Evolutionary conservation across 768 basidiomycete genomes (phyloP).

Genomic region (Mycena vitilis): DNA sequence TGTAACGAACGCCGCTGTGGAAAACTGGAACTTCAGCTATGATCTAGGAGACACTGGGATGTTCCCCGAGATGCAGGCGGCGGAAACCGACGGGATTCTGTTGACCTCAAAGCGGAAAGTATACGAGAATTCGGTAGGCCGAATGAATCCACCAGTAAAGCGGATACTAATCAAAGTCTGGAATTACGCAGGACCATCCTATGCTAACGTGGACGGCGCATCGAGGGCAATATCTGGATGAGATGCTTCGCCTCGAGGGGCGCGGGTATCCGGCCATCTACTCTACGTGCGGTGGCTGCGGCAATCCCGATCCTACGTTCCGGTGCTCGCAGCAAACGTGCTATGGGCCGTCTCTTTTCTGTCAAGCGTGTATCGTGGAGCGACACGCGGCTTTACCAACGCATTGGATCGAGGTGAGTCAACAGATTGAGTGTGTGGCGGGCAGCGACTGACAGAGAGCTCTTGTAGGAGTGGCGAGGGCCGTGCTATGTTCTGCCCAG

Average conservation of each 20-base stretch:
- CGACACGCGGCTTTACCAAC: neutral
- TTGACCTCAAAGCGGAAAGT: neutral
- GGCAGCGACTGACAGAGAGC: no score
- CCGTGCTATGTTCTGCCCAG: no score
- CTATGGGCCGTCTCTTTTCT: neutral
- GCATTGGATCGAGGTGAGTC: slow-evolving; percentile 8
- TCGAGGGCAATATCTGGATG: neutral
- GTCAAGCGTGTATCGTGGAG: neutral
- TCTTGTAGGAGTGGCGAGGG: no score
- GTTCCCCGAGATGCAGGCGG: neutral
- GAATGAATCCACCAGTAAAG: no score
- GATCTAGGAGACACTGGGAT: neutral
- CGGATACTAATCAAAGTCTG: no score
- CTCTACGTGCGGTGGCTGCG: neutral
- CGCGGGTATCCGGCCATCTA: neutral
- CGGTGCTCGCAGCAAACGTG: slow-evolving; percentile 10
- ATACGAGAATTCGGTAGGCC: neutral
- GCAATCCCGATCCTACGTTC: neutral
- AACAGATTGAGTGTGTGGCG: no score
- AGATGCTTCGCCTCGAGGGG: neutral
- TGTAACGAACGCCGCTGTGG: neutral
- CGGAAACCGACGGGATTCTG: neutral
- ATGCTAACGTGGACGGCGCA: neutral
- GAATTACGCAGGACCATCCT: slow-evolving; percentile 4
- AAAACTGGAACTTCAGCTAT: neutral